Evolutionary conservation across 768 basidiomycete species (phyloP).

Genomic region (Thelephora ganbajun): DNA sequence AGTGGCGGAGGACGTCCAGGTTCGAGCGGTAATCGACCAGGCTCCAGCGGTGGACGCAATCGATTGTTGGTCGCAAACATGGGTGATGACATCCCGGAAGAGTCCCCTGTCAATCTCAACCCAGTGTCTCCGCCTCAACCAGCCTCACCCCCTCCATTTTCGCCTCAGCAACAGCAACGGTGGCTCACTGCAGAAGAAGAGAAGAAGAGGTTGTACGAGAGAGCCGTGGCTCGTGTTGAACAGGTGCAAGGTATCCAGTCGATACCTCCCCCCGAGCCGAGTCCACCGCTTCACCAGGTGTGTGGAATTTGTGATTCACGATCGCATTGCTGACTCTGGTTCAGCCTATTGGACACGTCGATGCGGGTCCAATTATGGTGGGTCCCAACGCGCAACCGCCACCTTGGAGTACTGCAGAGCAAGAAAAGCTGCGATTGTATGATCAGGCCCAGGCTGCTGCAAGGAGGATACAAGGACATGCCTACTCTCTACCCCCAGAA

Average conservation of each 20-base stretch:
- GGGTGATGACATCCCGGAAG: conserved; percentile 8
- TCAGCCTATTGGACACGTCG: not conserved
- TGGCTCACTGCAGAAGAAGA: conserved; percentile 30
- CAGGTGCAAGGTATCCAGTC: conserved; percentile 21
- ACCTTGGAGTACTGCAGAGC: conserved; percentile 57
- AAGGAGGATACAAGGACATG: conserved; percentile 35
- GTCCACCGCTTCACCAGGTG: conserved; percentile 4
- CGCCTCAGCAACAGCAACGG: not conserved
- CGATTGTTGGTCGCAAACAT: conserved; percentile 8
- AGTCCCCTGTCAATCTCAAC: conserved; percentile 1
- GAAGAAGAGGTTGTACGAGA: conserved; percentile 27
- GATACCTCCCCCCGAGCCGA: too few species aligned
- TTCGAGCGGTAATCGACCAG: not conserved
- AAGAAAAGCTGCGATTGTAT: conserved; percentile 63
- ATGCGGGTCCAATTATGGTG: conserved; percentile 5
- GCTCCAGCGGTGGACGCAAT: conserved; percentile 3
- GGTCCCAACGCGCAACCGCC: conserved; percentile 1
- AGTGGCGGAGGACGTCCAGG: too few species aligned
- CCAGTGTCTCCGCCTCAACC: not conserved
- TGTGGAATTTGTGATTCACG: not conserved
- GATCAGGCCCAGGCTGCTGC: conserved; percentile 57
- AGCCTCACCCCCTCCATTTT: not conserved
- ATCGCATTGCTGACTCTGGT: not conserved
- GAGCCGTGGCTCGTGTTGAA: conserved; percentile 25
- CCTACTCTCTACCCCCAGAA: conserved; percentile 13